Evolutionary conservation across 2,329 filamentous ascomycete genomes (phyloP).

Genomic region (Aspergillus amoenus): DNA sequence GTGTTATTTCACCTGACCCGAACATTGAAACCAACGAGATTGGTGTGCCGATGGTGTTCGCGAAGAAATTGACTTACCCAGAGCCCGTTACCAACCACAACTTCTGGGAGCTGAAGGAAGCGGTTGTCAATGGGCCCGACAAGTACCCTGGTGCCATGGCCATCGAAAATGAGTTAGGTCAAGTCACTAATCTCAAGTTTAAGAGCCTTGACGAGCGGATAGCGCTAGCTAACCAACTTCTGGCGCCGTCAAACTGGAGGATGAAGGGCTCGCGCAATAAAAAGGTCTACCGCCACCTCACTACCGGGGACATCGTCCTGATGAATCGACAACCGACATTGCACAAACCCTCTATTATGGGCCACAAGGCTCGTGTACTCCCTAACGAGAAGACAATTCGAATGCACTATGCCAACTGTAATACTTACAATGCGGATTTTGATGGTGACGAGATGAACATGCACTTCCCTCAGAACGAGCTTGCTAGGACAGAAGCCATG

Average conservation of each 20-base stretch:
- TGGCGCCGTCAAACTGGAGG: conserved; percentile 76
- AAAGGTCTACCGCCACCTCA: conserved; percentile 93
- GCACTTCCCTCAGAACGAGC: conserved; percentile 97
- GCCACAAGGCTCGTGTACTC: conserved; percentile 86
- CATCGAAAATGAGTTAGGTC: conserved; percentile 93
- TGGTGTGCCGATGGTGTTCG: conserved; percentile 96
- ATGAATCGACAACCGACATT: conserved; percentile 99
- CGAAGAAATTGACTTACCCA: conserved; percentile 91
- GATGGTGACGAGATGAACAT: conserved; percentile 99
- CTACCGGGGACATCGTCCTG: conserved; percentile 93
- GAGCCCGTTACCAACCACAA: conserved; percentile 98
- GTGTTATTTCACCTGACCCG: conserved; percentile 96
- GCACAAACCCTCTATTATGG: conserved; percentile 99
- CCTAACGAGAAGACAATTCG: conserved; percentile 95
- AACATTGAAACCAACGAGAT: conserved; percentile 99
- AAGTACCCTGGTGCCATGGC: conserved; percentile 93
- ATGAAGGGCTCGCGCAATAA: conserved; percentile 80
- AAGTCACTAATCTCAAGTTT: conserved; percentile 80
- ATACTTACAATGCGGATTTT: conserved; percentile 99
- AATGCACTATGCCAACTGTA: conserved; percentile 99
- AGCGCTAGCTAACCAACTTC: conserved; percentile 86
- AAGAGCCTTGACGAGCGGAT: conserved; percentile 87
- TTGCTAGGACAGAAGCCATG: conserved; percentile 87
- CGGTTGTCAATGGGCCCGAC: conserved; percentile 89
- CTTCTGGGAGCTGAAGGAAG: conserved; percentile 91